A percentile compares a stretch with the other conserved stretches of the same genome.
These are phyloP conservation scores for Paramyrothecium sp. DNA, from an alignment of 2,329 filamentous ascomycete genomes.

Conservation along the genomic window DNA sequence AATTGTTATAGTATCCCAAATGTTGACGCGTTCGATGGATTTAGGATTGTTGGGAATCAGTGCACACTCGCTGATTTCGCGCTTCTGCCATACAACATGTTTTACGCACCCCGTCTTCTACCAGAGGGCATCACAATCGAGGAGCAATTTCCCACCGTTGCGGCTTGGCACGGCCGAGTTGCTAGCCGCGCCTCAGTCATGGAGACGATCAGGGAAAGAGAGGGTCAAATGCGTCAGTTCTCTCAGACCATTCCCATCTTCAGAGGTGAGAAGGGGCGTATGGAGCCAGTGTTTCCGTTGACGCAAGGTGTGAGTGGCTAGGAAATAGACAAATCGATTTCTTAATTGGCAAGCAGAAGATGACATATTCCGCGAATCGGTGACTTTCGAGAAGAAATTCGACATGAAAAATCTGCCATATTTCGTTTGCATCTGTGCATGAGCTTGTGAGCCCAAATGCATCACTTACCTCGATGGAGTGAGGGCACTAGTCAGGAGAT, in stretches of 20 bases:
- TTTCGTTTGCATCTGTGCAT: no score
- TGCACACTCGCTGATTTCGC: constrained; percentile 1
- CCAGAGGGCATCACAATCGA: constrained; percentile 1
- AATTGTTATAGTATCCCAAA: not conserved
- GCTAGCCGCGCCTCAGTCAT: not conserved
- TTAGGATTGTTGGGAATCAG: not conserved
- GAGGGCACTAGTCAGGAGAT: no score
- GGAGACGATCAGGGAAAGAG: not conserved
- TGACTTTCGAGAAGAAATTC: no score
- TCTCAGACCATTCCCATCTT: not conserved
- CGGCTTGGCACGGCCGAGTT: not conserved
- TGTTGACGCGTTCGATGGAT: not conserved
- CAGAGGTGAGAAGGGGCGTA: not conserved
- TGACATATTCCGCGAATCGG: no score
- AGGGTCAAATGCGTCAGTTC: not conserved
- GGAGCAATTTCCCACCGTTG: not conserved
- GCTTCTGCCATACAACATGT: constrained; percentile 1
- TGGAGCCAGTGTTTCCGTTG: constrained; percentile 1
- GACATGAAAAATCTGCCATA: no score
- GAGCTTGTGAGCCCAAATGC: no score
- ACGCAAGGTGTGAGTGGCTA: not conserved
- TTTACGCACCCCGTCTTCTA: not conserved
- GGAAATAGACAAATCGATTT: no score
- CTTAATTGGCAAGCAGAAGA: no score
- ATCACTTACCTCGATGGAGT: no score